Evolutionary conservation across 345 rosid species (phyloP).

Genomic region (Carallia brachiata): DNA sequence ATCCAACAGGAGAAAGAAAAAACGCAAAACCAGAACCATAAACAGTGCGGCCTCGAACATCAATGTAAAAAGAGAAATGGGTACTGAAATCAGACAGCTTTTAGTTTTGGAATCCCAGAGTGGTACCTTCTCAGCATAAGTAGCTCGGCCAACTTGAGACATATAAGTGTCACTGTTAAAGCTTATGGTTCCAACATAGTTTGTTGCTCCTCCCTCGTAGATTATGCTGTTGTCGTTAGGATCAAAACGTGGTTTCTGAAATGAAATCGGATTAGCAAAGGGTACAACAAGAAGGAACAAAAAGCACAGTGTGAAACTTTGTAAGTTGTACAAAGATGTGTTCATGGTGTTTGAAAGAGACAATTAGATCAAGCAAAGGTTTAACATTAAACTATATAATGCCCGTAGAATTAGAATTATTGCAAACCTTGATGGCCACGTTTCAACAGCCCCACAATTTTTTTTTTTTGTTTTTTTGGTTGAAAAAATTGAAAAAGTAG

Average conservation of each 20-base stretch:
- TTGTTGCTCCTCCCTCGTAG: constrained; percentile 29
- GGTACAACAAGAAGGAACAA: constrained; percentile 2
- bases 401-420: neutral
- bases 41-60: neutral
- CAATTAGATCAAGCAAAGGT: neutral
- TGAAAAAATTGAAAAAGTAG: too few species aligned
- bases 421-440: neutral
- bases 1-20: constrained; percentile 28
- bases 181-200: constrained; percentile 16
- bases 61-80: constrained; percentile 22
- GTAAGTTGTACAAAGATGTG: neutral
- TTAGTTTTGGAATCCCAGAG: constrained; percentile 25
- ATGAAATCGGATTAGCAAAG: constrained; percentile 4
- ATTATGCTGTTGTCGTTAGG: neutral
- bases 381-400: neutral
- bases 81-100: constrained; percentile 28
- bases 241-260: constrained; percentile 16
- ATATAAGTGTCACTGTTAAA: constrained; percentile 13
- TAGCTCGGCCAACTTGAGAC: constrained; percentile 26
- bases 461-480: too few species aligned
- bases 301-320: neutral
- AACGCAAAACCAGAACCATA: constrained; percentile 31
- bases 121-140: constrained; percentile 16
- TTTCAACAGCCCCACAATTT: too few species aligned
- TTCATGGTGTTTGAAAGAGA: neutral